Base-by-base conservation (phyloP, 768 basidiomycete genomes). In the Xerocomellus intermedius region DNA sequence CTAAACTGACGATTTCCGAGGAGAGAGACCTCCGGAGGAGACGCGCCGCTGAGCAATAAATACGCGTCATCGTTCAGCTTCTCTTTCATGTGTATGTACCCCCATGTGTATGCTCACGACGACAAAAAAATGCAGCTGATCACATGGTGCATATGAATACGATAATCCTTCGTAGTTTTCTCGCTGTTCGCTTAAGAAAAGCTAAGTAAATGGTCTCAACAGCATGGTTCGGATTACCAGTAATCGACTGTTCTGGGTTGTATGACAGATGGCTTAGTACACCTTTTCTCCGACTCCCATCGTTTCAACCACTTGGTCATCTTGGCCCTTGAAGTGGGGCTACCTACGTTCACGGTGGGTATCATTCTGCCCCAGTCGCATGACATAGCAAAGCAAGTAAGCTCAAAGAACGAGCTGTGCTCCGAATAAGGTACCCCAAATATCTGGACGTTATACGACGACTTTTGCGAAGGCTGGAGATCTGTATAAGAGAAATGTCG, bases 1-100 rank as follows among this genome's bases (percentile, higher is more conserved):
- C 85, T 73, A 97, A 98, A 76, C 89, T 97, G 66, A 94, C 94
- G 58, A 98, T 98, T 70, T 85, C 95, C 16, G 93, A 95, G 82
- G 92, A 98, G 82, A 83, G 95, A 67, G 95, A 97, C 78, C 80
- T 85, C 72, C 85, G 88, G 82, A 87, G 95, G 80, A 90, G 85
- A 79, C 83, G 84, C 51, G 82, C 85, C 63, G 78, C 84, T 43
- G 89, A 88, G 71, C 76, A 86, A 74, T 84, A 82, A 75, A 74
- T 60, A 64, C 12, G 8, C 22, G 1, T 52, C 54, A 30, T 50
- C 55, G n/a, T 54, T 41, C 14, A 19, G 54, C 32, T 52, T 39
- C 48, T 37, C 30, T 48, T 52, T 13, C 52, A 54, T 44, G 42
- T 56, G 52, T 48, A 54, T 61, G 56, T 61, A 54, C 48, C 37